These are phyloP conservation scores for Phytophthora hybrid DNA, from an alignment of 352 stramenopile species.

Conservation along the genomic window DNA sequence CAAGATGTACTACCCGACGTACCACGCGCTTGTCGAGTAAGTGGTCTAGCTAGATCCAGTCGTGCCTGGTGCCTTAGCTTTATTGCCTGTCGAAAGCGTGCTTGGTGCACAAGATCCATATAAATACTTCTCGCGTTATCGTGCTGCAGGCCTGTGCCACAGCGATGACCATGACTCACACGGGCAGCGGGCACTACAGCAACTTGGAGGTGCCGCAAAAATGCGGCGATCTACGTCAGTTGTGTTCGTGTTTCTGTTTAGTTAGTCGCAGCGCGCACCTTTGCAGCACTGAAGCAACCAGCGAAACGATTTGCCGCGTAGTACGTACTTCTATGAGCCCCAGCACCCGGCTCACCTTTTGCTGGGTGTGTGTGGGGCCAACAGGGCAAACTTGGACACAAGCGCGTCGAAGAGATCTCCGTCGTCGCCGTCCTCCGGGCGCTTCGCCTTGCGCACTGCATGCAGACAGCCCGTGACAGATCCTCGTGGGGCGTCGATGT, in stretches of 20 bases:
- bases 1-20: slow-evolving; percentile 97
- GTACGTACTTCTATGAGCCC: slow-evolving; percentile 11
- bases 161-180: slow-evolving; percentile 18
- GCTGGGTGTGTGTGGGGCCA: slow-evolving; percentile 34
- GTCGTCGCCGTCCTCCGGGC: slow-evolving; percentile 33
- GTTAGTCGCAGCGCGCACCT: slow-evolving; percentile 15
- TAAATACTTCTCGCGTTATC: slow-evolving; percentile 21
- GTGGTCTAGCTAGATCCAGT: not conserved
- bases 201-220: slow-evolving; percentile 17
- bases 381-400: slow-evolving; percentile 72
- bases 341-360: slow-evolving; percentile 19
- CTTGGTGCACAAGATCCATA: slow-evolving; percentile 24
- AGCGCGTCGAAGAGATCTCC: slow-evolving; percentile 69
- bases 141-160: slow-evolving; percentile 26
- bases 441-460: slow-evolving; percentile 45
- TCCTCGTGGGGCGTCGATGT: slow-evolving; percentile 72
- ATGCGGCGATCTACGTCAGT: slow-evolving; percentile 7
- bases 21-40: slow-evolving; percentile 93
- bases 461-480: slow-evolving; percentile 77
- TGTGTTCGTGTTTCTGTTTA: slow-evolving; percentile 17
- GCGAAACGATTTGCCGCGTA: slow-evolving; percentile 25
- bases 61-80: slow-evolving; percentile 8
- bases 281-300: slow-evolving; percentile 31
- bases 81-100: not conserved
- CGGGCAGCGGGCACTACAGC: not conserved